Conservation (phyloP, 1,139 yeast species). For the Candida mesenterica region DNA sequence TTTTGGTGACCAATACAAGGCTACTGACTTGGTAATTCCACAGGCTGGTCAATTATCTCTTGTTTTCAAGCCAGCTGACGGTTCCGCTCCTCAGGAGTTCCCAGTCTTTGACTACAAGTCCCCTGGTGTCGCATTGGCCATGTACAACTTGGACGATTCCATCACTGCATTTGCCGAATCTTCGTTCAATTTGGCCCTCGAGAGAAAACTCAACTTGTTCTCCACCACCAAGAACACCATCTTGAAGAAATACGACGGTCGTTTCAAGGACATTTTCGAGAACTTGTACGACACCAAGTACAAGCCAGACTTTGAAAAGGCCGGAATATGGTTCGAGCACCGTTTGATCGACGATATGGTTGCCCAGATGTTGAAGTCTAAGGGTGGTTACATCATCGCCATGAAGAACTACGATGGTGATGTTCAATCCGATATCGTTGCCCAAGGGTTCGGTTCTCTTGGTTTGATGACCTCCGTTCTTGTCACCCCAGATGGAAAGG, state of each 20-base stretch:
- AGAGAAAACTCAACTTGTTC: conserved; percentile 63
- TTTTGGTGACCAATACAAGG: conserved; percentile 81
- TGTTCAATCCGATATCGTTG: conserved; percentile 81
- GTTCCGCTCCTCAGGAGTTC: conserved; percentile 45
- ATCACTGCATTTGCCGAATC: conserved; percentile 76
- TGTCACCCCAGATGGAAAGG: conserved; percentile 83
- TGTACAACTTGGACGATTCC: conserved; percentile 84
- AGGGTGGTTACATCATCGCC: conserved; percentile 82
- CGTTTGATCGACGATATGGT: conserved; percentile 87
- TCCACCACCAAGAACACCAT: conserved; percentile 79
- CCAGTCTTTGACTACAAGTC: conserved; percentile 61
- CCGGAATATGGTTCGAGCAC: conserved; percentile 77
- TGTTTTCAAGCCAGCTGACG: conserved; percentile 61
- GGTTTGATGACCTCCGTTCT: conserved; percentile 84
- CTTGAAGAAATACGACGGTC: conserved; percentile 77
- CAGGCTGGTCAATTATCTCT: conserved; percentile 68
- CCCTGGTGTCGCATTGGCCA: conserved; percentile 73
- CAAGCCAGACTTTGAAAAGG: conserved; percentile 55
- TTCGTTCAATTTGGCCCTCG: conserved; percentile 71
- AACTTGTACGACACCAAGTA: conserved; percentile 59
- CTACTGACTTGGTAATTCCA: conserved; percentile 69
- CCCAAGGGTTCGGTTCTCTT: conserved; percentile 82
- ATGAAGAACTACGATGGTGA: conserved; percentile 86
- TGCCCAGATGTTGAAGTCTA: conserved; percentile 83
- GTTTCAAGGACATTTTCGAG: conserved; percentile 78